Evolutionary conservation across 2,329 filamentous ascomycete genomes (phyloP).

Genomic region (Arthroderma uncinatum): DNA sequence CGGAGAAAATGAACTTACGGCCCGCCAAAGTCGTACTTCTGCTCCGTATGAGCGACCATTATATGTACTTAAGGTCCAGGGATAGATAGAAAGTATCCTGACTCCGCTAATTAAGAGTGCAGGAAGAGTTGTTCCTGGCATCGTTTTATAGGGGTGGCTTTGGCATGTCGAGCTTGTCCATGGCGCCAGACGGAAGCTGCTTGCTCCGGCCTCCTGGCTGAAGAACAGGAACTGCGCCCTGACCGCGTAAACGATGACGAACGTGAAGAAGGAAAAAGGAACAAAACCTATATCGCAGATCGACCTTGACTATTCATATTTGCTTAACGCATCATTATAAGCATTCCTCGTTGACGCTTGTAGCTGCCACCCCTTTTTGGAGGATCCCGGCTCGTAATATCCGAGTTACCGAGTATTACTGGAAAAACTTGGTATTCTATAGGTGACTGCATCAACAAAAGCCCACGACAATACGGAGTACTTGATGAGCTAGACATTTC

Average conservation of each 20-base stretch:
- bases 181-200: constrained; percentile 2
- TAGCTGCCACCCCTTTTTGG: no score
- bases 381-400: no score
- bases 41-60: neutral
- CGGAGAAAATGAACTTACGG: neutral
- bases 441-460: no score
- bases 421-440: no score
- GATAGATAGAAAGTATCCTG: neutral
- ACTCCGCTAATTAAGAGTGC: neutral
- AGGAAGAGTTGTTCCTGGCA: neutral
- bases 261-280: no score
- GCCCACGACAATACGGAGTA: no score
- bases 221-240: neutral
- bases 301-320: no score
- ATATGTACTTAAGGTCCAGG: neutral
- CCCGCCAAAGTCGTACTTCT: constrained; percentile 1
- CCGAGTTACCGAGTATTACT: no score
- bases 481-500: no score
- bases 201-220: neutral
- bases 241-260: neutral
- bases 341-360: no score
- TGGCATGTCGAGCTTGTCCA: neutral
- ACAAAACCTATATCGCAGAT: no score
- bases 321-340: no score
- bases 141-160: neutral